Percentiles rank a stretch among this genome's conserved stretches.
Conservation (phyloP, 305 asterid species). For the Euphrasia arctica region DNA sequence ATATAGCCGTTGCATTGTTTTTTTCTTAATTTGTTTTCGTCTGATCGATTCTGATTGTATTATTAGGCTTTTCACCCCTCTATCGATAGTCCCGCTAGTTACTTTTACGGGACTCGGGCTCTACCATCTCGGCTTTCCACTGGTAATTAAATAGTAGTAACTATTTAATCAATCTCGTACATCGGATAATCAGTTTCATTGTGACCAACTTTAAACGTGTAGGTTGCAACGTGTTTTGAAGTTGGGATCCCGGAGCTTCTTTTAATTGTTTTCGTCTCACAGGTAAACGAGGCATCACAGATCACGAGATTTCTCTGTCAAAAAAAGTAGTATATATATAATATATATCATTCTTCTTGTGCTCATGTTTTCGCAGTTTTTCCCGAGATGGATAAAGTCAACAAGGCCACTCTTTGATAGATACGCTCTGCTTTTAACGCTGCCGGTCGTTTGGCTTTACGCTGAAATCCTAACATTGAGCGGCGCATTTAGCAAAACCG, state of each 20-base stretch:
- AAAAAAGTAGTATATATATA: not conserved
- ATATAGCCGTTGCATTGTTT: too few species aligned
- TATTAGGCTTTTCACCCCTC: conserved; percentile 59
- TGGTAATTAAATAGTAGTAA: conserved; percentile 42
- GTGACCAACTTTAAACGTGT: not conserved
- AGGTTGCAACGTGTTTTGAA: conserved; percentile 56
- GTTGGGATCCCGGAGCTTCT: conserved; percentile 64
- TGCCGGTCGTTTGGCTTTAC: conserved; percentile 55
- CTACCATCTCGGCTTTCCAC: conserved; percentile 67
- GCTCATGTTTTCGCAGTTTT: conserved; percentile 40
- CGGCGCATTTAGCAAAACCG: conserved; percentile 49
- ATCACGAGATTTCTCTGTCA: not conserved
- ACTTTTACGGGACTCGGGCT: conserved; percentile 71
- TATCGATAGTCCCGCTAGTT: conserved; percentile 61
- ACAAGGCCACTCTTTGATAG: conserved; percentile 47
- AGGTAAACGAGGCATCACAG: conserved; percentile 35
- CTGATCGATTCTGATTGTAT: not conserved
- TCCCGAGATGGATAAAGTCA: conserved; percentile 44
- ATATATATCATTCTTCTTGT: not conserved
- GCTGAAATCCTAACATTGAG: conserved; percentile 58
- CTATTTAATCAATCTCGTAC: not conserved
- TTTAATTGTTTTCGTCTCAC: conserved; percentile 50
- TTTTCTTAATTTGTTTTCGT: too few species aligned
- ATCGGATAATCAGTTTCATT: not conserved
- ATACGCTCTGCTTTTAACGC: conserved; percentile 52